Evolutionary conservation across 208 protist genomes (phyloP).

Genomic region (Wallacemonas sp.): DNA sequence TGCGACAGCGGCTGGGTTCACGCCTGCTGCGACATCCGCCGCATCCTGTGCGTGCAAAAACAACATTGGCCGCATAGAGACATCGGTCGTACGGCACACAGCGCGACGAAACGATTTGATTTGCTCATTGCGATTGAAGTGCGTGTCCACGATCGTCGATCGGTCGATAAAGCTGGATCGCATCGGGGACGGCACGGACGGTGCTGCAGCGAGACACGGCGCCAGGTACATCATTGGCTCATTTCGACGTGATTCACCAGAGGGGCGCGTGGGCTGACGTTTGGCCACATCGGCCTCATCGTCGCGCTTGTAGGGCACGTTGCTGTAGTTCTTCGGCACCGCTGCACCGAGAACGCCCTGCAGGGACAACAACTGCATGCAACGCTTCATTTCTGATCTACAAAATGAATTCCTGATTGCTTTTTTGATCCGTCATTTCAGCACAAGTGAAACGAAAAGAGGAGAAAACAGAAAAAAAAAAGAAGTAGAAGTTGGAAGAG

Average conservation of each 20-base stretch:
- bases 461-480: background rate
- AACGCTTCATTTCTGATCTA: background rate
- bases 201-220: constrained; percentile 8
- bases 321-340: constrained; percentile 41
- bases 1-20: constrained; percentile 2
- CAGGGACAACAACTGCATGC: background rate
- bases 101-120: constrained; percentile 65
- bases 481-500: constrained; percentile 1
- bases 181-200: constrained; percentile 30
- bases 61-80: constrained; percentile 64
- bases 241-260: background rate
- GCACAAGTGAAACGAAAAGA: background rate
- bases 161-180: constrained; percentile 73
- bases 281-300: background rate
- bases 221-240: background rate
- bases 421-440: background rate
- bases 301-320: constrained; percentile 36
- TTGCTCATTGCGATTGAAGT: constrained; percentile 54
- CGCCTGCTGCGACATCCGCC: constrained; percentile 12
- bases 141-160: constrained; percentile 27
- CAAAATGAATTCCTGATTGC: background rate
- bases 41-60: constrained; percentile 23
- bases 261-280: background rate
- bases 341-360: constrained; percentile 19
- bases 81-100: constrained; percentile 59